Base-by-base conservation (phyloP, 192 early-diverging fungal genomes). In the Coemansia sp. region DNA sequence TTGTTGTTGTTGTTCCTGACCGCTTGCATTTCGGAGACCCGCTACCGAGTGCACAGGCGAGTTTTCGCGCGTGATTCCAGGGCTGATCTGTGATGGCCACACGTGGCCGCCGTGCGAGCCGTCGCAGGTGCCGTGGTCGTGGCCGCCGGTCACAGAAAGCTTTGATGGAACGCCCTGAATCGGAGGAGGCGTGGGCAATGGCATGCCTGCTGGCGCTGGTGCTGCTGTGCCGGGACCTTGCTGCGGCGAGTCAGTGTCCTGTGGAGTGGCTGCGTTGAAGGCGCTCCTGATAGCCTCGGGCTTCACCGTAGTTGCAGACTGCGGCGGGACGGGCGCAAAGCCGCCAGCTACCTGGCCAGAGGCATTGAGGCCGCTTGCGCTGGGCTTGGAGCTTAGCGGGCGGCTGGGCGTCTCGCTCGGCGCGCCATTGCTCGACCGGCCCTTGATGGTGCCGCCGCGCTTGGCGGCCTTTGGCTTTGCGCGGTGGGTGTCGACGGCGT, bases 401-500 rank as follows among this genome's bases (percentile, higher is more conserved):
- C 55, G 29, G 62, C 62, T 63, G 29, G 61, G 45, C 18, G 62
- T 47, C 19, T 72, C 66, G 16, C 55, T 53, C 9, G 48, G n/a
- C 19, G 16, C 19, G 19, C 60, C 32, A 2, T 30, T 68, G 51
- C 61, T 55, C 18, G 52, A 54, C 14, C 27, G 13, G 53, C 45
- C 39, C 54, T 61, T 48, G 9, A 51, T 30, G 14, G 58, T 29
- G 13, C 48, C 46, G n/a, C 62, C 68, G 24, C 71, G 68, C 65
- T 72, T 72, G 42, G 53, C 67, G 29, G 65, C 56, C 54, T 81
- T 75, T 22, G 89, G 87, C 49, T 90, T 91, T 24, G 88, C 86
- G 42, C 95, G 86, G 69, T 97, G 93, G 0, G 98, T 99, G 78
- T 98, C 93, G 6, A 99, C 98, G 6, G 98, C 98, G 28, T 91